Base-by-base conservation (phyloP, 805 yeast genomes). In the Saturnispora zaruensis region DNA sequence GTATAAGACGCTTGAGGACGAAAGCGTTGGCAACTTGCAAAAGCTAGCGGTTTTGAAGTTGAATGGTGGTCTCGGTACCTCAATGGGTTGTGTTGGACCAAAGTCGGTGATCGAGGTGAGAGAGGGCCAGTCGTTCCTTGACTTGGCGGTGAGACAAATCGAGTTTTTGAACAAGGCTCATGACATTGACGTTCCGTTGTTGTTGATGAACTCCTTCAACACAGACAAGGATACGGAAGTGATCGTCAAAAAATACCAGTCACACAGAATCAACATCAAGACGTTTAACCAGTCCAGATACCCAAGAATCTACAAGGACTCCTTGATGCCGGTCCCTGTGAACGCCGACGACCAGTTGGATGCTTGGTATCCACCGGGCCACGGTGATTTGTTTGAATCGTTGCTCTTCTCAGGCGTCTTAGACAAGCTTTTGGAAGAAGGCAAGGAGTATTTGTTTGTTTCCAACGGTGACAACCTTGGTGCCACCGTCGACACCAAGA, bases 31-130 rank as follows among this genome's bases (percentile, higher is more conserved):
- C 16, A 75, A 79, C 66, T 75, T 93, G 62, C 70, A 81, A 59
- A 90, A 90, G 69, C 78, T 93, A 66, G 98, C 97, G 7, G 99
- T 93, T 40, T 77, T 93, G 69, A 93, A 93, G 73, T 78, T 93
- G 67, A 93, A 93, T 66, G 99, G 99, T 75, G 99, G 99, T 41
- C 77, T 93, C 59, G 99, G 99, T 65, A 93, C 99, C 20, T 91
- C 98, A 8, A 93, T 93, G 99, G 99, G 99, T 51, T 93, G 99
- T 74, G 97, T 93, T 55, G 99, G 99, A 52, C 99, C 99, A 56
- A 90, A 90, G 71, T 87, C 96, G 25, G 95, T 93, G 57, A 93
- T 93, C 66, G 99, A 93, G 74, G 99, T 93, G 45, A 86, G 99
- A 70, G 99, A 93, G 61, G 98, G 98, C 54, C 95, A 93, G 77